Evolutionary conservation across 2,329 filamentous ascomycete genomes (phyloP), one percentile per base, ranked within the genome.

Genomic region (Xylaria sp.): DNA sequence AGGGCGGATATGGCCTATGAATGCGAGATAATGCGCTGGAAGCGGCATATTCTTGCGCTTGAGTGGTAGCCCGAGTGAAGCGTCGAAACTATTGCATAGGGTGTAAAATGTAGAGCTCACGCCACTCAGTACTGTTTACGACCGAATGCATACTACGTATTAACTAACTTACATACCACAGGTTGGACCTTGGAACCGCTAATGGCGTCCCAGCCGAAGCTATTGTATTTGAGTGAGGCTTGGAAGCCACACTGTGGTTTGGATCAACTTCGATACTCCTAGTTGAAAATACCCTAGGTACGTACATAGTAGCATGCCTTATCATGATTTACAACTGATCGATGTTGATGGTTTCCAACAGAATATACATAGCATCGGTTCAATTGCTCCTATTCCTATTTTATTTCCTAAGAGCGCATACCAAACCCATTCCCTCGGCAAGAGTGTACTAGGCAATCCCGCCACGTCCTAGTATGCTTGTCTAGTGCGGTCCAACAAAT

Each of bases 131-230:
- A 29, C 65, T 63, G 53, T 65, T 70, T 68, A 54, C 42, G 69
- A 69, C 62, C 54, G 16, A 60, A 61, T 68, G 68, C 68, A 70
- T 70, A 60, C 18, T 27, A 40, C n/a, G n/a, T n/a, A n/a, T n/a
- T n/a, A n/a, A n/a, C n/a, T n/a, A n/a, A n/a, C n/a, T n/a, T n/a
- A 58, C 18, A n/a, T 53, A 27, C 59, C 63, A 51, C 18, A 8
- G 60, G 66, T 63, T 66, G 58, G 63, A 50, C 63, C n/a, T 40
- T 54, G 21, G 18, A 25, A 54, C 9, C 12, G 62, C 66, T 54
- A 48, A 65, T 60, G 53, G 65, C 61, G 64, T 59, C 57, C 37
- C 25, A 68, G 59, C 53, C 47, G 51, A 29, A n/a, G n/a, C 40
- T 44, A n/a, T n/a, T n/a, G 5, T 18, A 44, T 5, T 44, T n/a